Evolutionary conservation across 2,329 filamentous ascomycete species (phyloP), one percentile per base, ranked within the genome.

Genomic region (Rhynchosporium secalis): DNA sequence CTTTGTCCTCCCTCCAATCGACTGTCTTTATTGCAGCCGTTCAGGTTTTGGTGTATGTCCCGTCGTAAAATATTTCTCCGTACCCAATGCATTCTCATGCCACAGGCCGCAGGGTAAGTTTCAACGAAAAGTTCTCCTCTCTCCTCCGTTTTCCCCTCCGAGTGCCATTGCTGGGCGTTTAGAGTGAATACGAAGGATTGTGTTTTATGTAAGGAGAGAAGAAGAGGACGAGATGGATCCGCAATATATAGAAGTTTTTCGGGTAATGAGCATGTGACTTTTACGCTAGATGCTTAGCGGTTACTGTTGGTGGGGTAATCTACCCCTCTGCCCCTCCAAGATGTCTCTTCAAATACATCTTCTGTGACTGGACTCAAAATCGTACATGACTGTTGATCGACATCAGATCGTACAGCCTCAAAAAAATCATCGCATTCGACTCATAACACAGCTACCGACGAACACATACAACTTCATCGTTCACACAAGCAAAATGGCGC

Each of bases 61-160:
- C 60, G 60, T 56, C 47, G 60, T 62, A 58, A 38, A 47, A 55
- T 61, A 64, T 61, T 60, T 59, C 63, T 61, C 58, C 60, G 49
- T 63, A 64, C 71, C 72, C 71, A 68, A 74, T 65, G 71, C 72
- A 73, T 71, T 74, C 69, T 69, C 72, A 73, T 73, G 72, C 72
- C 69, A 66, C 66, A 76, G 79, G 79, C 77, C 78, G 76, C 78
- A 84, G 82, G 82, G 82, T 86, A 86, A 86, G 82, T 80, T 72
- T 75, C 78, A 80, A 81, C 79, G 76, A 68, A 69, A 61, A 68
- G 68, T 76, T 73, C 81, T 78, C 69, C 67, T 85, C 84, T 87
- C 70, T 83, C 85, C 83, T 84, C 80, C 84, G 83, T 75, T 87
- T 87, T 87, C 85, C 85, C 85, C 84, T 87, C 85, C 82, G 81